Conservation (phyloP, 2,329 filamentous ascomycete species). For the Davidsoniella eucalypti region DNA sequence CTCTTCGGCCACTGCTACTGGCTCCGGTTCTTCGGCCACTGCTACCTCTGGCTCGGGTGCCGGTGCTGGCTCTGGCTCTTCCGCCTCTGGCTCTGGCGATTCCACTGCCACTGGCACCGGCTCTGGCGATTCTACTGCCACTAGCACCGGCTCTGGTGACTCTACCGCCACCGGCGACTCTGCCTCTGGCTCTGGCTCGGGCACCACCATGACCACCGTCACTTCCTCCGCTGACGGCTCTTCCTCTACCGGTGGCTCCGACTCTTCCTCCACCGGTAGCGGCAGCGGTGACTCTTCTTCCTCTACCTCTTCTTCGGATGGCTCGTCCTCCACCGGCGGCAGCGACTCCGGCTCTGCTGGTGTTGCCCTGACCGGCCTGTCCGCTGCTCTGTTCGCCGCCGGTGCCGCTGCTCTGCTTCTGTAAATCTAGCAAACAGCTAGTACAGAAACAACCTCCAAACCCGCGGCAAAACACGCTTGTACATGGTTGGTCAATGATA, state of each 20-base stretch:
- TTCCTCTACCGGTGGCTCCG: slow-evolving; percentile 13
- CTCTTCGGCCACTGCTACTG: neutral
- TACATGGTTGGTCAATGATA: no score
- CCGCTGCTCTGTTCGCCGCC: slow-evolving; percentile 29
- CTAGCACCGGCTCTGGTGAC: neutral
- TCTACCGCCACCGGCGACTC: neutral
- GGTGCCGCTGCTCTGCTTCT: slow-evolving; percentile 33
- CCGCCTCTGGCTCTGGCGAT: neutral
- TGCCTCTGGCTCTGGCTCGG: slow-evolving; percentile 5
- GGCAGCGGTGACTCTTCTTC: slow-evolving; percentile 13
- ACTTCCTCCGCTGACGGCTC: slow-evolving; percentile 15
- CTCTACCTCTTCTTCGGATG: slow-evolving; percentile 16
- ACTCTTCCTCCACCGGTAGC: slow-evolving; percentile 11
- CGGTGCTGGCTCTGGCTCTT: slow-evolving; percentile 5
- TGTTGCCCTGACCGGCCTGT: slow-evolving; percentile 28
- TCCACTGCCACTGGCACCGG: neutral
- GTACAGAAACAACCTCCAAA: no score
- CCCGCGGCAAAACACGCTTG: no score
- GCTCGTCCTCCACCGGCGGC: slow-evolving; percentile 15
- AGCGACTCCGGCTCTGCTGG: slow-evolving; percentile 17
- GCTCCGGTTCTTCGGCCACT: slow-evolving; percentile 11
- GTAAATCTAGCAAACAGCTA: slow-evolving; percentile 20
- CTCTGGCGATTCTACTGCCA: slow-evolving; percentile 1
- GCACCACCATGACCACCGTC: slow-evolving; percentile 16
- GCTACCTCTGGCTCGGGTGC: neutral